These are phyloP conservation scores for Cytospora paraplurivora DNA, from an alignment of 2,329 filamentous ascomycete species.

Conservation along the genomic window DNA sequence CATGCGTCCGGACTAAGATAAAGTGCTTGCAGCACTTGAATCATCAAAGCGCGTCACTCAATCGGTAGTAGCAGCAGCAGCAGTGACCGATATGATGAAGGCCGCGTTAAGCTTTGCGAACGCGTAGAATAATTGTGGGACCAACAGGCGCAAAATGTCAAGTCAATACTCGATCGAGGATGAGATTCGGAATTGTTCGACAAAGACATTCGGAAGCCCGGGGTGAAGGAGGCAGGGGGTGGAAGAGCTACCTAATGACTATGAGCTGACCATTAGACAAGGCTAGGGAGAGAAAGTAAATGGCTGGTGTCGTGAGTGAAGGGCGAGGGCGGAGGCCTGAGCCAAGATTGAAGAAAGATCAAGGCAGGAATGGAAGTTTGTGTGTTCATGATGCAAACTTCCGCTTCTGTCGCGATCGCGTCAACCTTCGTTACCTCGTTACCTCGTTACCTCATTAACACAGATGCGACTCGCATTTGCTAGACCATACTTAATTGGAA, in stretches of 20 bases:
- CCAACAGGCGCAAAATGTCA: conserved; percentile 6
- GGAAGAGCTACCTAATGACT: background rate
- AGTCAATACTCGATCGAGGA: conserved; percentile 15
- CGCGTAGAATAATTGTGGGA: conserved; percentile 6
- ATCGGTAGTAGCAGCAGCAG: background rate
- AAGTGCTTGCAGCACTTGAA: conserved; percentile 20
- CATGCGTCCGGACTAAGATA: conserved; percentile 8
- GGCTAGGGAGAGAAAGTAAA: background rate
- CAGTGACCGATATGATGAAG: background rate
- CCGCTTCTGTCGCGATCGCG: conserved; percentile 16
- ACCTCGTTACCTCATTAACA: too few relatives aligned
- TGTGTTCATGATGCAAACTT: conserved; percentile 21
- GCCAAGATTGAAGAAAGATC: background rate
- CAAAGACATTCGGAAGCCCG: conserved; percentile 17
- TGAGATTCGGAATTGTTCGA: conserved; percentile 4
- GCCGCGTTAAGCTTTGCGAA: background rate
- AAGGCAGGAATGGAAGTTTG: background rate
- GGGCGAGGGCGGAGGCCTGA: too few relatives aligned
- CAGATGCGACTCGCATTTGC: background rate
- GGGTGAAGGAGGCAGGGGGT: background rate
- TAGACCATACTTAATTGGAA: background rate
- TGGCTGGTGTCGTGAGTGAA: background rate
- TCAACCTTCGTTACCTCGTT: background rate
- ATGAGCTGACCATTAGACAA: background rate
- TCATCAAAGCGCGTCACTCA: conserved; percentile 7